These are phyloP conservation scores for Pseudotsuga menziesii DNA, from an alignment of 75 land plant genomes.

Conservation along the genomic window DNA sequence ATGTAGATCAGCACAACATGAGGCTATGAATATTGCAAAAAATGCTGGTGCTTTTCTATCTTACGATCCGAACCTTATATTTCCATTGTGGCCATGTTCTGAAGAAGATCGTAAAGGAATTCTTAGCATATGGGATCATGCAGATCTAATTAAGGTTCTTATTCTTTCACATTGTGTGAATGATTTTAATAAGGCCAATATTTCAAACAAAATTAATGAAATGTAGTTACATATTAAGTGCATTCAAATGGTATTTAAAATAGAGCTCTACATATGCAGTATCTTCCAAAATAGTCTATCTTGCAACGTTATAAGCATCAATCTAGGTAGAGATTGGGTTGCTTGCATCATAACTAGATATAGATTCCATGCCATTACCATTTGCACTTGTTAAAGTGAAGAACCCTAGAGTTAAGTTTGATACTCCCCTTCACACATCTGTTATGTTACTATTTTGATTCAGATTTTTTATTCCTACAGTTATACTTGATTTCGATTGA, in stretches of 20 bases:
- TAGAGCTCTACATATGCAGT: slow-evolving; percentile 79
- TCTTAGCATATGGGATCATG: slow-evolving; percentile 68
- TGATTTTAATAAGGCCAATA: too few species aligned
- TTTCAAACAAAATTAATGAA: too few species aligned
- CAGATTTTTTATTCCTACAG: slow-evolving; percentile 6
- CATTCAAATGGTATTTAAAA: slow-evolving; percentile 65
- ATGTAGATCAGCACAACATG: slow-evolving; percentile 54
- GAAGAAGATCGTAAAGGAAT: slow-evolving; percentile 56
- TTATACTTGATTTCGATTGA: slow-evolving; percentile 7
- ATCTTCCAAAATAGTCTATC: slow-evolving; percentile 64
- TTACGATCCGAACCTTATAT: slow-evolving; percentile 71
- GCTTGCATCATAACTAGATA: slow-evolving; percentile 19
- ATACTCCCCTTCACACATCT: slow-evolving; percentile 24
- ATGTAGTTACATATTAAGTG: slow-evolving; percentile 18
- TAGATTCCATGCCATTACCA: slow-evolving; percentile 66
- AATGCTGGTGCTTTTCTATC: slow-evolving; percentile 54
- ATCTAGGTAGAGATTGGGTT: slow-evolving; percentile 38
- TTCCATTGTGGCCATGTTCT: slow-evolving; percentile 65
- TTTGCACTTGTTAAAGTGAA: slow-evolving; percentile 27
- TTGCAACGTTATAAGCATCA: slow-evolving; percentile 45
- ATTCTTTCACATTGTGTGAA: background rate
- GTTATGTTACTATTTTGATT: slow-evolving; percentile 15
- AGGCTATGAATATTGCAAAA: slow-evolving; percentile 60
- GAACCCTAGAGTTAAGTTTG: slow-evolving; percentile 7
- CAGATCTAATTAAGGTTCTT: slow-evolving; percentile 67